Percentiles rank a stretch among this genome's conserved stretches.
Evolutionary conservation across 1,139 yeast genomes (phyloP).

Genomic region (Hanseniaspora sp.): DNA sequence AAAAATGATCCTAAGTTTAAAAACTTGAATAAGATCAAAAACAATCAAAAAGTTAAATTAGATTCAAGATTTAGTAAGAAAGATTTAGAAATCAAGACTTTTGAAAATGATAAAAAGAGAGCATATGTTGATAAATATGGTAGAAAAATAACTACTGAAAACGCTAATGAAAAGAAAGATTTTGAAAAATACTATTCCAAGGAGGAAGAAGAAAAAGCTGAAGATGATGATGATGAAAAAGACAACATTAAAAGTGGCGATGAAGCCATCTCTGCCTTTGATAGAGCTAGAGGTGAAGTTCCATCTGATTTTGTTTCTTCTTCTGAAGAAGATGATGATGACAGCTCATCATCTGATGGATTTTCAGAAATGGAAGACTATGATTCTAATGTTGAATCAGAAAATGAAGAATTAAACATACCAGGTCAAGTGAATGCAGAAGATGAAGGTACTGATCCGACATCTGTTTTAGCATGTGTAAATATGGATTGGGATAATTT

Average conservation of each 20-base stretch:
- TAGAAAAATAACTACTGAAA: constrained; percentile 46
- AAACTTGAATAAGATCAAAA: constrained; percentile 44
- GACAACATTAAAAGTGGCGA: no score
- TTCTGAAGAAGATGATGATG: constrained; percentile 35
- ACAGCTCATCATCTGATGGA: constrained; percentile 31
- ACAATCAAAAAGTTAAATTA: constrained; percentile 47
- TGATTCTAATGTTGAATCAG: constrained; percentile 44
- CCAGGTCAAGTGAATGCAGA: constrained; percentile 14
- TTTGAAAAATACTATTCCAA: constrained; percentile 43
- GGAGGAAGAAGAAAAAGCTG: constrained; percentile 26
- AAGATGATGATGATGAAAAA: constrained; percentile 22
- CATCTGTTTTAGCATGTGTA: constrained; percentile 75
- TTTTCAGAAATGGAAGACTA: constrained; percentile 30
- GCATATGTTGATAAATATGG: constrained; percentile 72
- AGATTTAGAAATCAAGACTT: constrained; percentile 40
- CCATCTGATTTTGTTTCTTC: constrained; percentile 33
- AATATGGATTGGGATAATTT: constrained; percentile 97
- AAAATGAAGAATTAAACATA: constrained; percentile 33
- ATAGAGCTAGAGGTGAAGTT: constrained; percentile 66
- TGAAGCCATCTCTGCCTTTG: constrained; percentile 28
- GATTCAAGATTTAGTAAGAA: constrained; percentile 76
- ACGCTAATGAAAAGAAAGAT: constrained; percentile 36
- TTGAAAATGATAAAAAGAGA: constrained; percentile 39
- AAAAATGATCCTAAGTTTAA: constrained; percentile 85
- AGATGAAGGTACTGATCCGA: constrained; percentile 79